Base-by-base conservation (phyloP, 2,329 filamentous ascomycete genomes). In the Magnaporthales sp. region DNA sequence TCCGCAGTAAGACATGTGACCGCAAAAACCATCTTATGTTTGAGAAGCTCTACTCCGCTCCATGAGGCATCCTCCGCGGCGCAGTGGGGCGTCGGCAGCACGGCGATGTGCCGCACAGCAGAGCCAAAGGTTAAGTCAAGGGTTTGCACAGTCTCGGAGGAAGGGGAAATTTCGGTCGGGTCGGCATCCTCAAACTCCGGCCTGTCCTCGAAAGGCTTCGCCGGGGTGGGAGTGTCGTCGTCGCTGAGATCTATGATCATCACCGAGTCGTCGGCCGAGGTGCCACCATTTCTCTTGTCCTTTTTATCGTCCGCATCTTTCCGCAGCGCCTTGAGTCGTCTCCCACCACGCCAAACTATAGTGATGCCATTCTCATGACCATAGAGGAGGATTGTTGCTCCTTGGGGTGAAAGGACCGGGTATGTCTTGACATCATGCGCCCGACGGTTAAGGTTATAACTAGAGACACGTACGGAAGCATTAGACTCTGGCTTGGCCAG, bases 221-320 rank as follows among this genome's bases (percentile, higher is more conserved):
- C 65, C 11, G 73, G 68, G 76, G 70, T 64, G 1, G 70, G 66
- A 0, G 70, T 11, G 1, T 81, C 80, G 31, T 88, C 86, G 8
- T 87, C 85, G 70, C 89, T 86, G 1, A 85, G 88, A 71, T 89
- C 86, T 66, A 89, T 81, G 19, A 88, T 80, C 82, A 89, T 88
- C 30, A 89, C 80, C 4, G 81, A 78, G 71, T 87, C 84, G 22
- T 82, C 80, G 5, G 71, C 66, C 29, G 74, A 68, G 3, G 74
- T 72, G 0, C 76, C 70, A 13, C 86, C 86, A 69, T 88, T 88
- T 62, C 80, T 78, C 69, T 84, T 85, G 67, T 77, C 67, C 77
- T 77, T 9, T 70, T 61, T 63, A 27, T 69, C 68, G 7, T 67
- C 24, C 15, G 62, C 1, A 70, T 68, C 19, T 73, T 80, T 78